Percentiles rank a stretch among this genome's conserved stretches.
Evolutionary conservation across 2,329 filamentous ascomycete genomes (phyloP).

Genomic region (Escovopsis sp.): DNA sequence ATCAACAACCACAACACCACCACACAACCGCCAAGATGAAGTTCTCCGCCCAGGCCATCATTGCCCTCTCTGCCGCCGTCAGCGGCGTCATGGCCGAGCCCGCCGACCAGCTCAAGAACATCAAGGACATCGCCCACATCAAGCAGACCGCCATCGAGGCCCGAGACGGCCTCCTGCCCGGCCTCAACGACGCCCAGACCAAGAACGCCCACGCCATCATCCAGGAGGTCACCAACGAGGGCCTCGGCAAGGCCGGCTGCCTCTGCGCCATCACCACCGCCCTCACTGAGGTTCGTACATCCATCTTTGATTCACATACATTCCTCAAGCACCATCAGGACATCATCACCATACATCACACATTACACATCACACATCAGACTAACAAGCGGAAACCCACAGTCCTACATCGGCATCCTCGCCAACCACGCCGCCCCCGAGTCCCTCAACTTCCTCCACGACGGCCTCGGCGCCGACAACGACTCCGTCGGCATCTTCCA

Average conservation of each 20-base stretch:
- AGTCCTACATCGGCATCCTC: constrained; percentile 10
- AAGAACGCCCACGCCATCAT: constrained; percentile 10
- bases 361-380: no score
- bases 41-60: constrained; percentile 1
- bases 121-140: neutral
- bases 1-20: neutral
- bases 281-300: constrained; percentile 9
- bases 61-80: neutral
- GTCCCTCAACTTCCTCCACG: constrained; percentile 9
- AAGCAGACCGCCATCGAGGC: neutral
- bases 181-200: constrained; percentile 8
- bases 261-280: constrained; percentile 10
- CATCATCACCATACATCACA: no score
- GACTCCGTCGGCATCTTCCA: constrained; percentile 13
- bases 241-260: constrained; percentile 10
- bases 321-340: neutral
- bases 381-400: neutral
- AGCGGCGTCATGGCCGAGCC: neutral
- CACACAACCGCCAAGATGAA: constrained; percentile 4
- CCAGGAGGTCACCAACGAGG: constrained; percentile 6
- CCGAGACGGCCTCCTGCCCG: constrained; percentile 7
- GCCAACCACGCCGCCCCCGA: constrained; percentile 10
- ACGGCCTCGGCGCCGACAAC: constrained; percentile 10
- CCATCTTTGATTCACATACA: no score
- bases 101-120: neutral